These are phyloP conservation scores for Larix kaempferi DNA, from an alignment of 75 land plant genomes.

Conservation along the genomic window DNA sequence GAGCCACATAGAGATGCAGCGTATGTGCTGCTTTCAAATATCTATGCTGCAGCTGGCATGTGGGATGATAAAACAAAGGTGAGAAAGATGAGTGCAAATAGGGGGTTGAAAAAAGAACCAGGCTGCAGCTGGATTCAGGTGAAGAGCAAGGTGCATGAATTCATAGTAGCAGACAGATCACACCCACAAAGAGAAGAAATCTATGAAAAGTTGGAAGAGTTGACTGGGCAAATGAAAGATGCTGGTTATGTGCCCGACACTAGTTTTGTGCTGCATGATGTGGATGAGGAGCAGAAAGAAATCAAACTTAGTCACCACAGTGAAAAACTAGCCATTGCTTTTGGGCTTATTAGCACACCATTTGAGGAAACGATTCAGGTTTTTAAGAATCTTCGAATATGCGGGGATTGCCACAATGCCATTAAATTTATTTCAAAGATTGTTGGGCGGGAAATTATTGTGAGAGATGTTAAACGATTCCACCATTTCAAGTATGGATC, in stretches of 20 bases:
- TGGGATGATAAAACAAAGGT: constrained; percentile 42
- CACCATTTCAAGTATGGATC: constrained; percentile 21
- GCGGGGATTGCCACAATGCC: constrained; percentile 17
- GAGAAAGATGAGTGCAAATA: constrained; percentile 27
- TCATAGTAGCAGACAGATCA: constrained; percentile 9
- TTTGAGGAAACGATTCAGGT: constrained; percentile 13
- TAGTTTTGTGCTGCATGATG: constrained; percentile 10
- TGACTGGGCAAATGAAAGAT: constrained; percentile 10
- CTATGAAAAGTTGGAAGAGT: constrained; percentile 9
- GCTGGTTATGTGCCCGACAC: constrained; percentile 19
- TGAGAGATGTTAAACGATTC: constrained; percentile 10
- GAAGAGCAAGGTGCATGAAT: constrained; percentile 12
- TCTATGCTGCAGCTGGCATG: constrained; percentile 35
- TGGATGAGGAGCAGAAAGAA: constrained; percentile 16
- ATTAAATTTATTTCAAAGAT: constrained; percentile 17
- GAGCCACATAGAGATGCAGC: constrained; percentile 38
- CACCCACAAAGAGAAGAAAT: constrained; percentile 10
- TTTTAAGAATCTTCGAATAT: constrained; percentile 17
- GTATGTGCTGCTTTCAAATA: constrained; percentile 41
- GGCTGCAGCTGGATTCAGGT: constrained; percentile 38
- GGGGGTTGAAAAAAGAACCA: constrained; percentile 33
- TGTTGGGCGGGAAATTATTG: constrained; percentile 16
- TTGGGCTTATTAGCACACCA: neutral
- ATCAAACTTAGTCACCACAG: constrained; percentile 10
- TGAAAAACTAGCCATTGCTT: constrained; percentile 17